A percentile compares a stretch with the other conserved stretches of the same genome.
These are phyloP conservation scores for Psophocarpus tetragonolobus DNA, from an alignment of 306 rosid genomes.

Conservation along the genomic window DNA sequence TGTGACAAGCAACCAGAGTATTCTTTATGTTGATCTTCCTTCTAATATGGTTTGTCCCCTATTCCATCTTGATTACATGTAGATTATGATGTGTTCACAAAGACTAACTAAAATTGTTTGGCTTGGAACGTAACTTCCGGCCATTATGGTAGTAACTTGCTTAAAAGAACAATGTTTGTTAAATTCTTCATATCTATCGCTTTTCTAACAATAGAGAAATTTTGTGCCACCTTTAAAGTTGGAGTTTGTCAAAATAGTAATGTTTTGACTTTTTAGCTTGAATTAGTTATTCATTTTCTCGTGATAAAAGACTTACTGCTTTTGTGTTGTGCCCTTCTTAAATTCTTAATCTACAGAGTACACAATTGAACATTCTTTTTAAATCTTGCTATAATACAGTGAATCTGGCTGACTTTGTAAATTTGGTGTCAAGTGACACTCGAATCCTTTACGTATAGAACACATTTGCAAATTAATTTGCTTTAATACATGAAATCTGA, in stretches of 20 bases:
- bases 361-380: not conserved
- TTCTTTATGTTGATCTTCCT: conserved; percentile 85
- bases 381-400: not conserved
- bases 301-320: not conserved
- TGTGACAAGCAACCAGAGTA: conserved; percentile 56
- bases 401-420: not conserved
- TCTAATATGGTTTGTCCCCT: conserved; percentile 76
- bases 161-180: not conserved
- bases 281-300: not conserved
- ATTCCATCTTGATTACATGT: conserved; percentile 9
- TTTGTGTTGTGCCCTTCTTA: not conserved
- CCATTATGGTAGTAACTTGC: not conserved
- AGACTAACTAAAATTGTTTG: not conserved
- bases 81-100: not conserved
- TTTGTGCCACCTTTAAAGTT: not conserved
- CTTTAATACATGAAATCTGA: not conserved
- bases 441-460: not conserved
- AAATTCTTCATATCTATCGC: conserved; percentile 3
- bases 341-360: not conserved
- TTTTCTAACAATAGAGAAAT: not conserved
- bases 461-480: not conserved
- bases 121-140: not conserved
- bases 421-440: not conserved
- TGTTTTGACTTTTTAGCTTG: not conserved
- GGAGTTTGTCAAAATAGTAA: not conserved